Conservation (phyloP, 805 yeast species). For the Hanseniaspora jakobsenii region DNA sequence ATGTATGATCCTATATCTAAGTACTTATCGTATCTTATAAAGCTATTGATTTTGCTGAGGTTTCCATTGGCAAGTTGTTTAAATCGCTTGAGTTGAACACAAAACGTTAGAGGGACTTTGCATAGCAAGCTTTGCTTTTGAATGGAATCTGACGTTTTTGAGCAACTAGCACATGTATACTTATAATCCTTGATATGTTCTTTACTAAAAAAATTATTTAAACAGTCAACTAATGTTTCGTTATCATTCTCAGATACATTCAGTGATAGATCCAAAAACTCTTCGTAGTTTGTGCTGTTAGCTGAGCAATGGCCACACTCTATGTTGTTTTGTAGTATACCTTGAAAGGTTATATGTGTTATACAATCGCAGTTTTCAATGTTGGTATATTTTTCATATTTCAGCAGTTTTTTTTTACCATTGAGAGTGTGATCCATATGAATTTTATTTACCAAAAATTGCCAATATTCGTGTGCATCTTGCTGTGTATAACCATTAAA, state of each 20-base stretch:
- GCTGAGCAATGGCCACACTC: slow-evolving; percentile 58
- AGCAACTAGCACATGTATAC: slow-evolving; percentile 60
- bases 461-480: slow-evolving; percentile 98
- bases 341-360: slow-evolving; percentile 72
- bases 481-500: slow-evolving; percentile 95
- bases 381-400: slow-evolving; percentile 14
- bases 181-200: slow-evolving; percentile 61
- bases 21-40: slow-evolving; percentile 58
- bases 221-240: slow-evolving; percentile 44
- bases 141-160: slow-evolving; percentile 41
- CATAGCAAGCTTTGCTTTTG: slow-evolving; percentile 59
- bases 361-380: slow-evolving; percentile 52
- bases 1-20: slow-evolving; percentile 57
- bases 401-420: slow-evolving; percentile 15
- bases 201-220: slow-evolving; percentile 60
- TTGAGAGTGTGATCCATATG: slow-evolving; percentile 35
- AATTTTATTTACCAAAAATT: slow-evolving; percentile 73
- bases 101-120: slow-evolving; percentile 62
- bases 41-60: slow-evolving; percentile 63
- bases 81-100: slow-evolving; percentile 70
- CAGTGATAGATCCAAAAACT: slow-evolving; percentile 77
- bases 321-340: slow-evolving; percentile 69
- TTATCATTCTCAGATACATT: slow-evolving; percentile 23
- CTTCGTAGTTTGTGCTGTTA: slow-evolving; percentile 57
- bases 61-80: slow-evolving; percentile 32